Base-by-base conservation (phyloP, 345 rosid genomes). In the Bretschneidera sinensis region DNA sequence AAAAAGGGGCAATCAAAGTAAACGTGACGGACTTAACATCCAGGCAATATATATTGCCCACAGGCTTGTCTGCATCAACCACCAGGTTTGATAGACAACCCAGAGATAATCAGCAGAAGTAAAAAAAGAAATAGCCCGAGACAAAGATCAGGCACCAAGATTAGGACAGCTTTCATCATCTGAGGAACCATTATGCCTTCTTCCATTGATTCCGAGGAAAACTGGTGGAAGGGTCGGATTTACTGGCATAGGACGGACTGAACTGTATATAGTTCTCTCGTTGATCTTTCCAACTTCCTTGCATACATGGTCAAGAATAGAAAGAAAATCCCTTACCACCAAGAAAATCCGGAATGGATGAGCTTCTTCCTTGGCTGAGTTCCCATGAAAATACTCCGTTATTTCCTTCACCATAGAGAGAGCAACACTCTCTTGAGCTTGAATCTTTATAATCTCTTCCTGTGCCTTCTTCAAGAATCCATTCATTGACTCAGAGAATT, bases 321-420 rank as follows among this genome's bases (percentile, higher is more conserved):
- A 72, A 56, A 94, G 86, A 62, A 95, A 91, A 79, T 86, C 96
- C 75, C 88, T 83, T 19, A 91, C 97, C 50, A 91, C 91, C 52
- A 73, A 62, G 61, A 95, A 91, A 9, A 86, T 88, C 34, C 96
- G 79, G 67, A 78, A 84, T 0, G 85, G 89, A 62, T 82, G 96
- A 54, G 91, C 84, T 77, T 87, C 95, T 70, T 88, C 96, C 76
- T 79, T 81, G 0, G 73, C 75, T 0, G 89, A 86, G 53, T 95
- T 80, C 22, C 96, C 96, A 45, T 95, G 97, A 87, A 91, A 88
- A 69, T 94, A 95, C 72, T 79, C 91, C 0, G 99, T 91, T 62
- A 88, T 72, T 73, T 88, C 95, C 76, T 79, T 81, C 51, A 88
- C 91, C 71, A 67, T 62, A n/a, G 80, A 62, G 54, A 83, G 59